A percentile compares a stretch with the other conserved stretches of the same genome.
phyloP scores from a whole-genome alignment of 257 asterid genomes.

The Nemophila menziesii region DNA sequence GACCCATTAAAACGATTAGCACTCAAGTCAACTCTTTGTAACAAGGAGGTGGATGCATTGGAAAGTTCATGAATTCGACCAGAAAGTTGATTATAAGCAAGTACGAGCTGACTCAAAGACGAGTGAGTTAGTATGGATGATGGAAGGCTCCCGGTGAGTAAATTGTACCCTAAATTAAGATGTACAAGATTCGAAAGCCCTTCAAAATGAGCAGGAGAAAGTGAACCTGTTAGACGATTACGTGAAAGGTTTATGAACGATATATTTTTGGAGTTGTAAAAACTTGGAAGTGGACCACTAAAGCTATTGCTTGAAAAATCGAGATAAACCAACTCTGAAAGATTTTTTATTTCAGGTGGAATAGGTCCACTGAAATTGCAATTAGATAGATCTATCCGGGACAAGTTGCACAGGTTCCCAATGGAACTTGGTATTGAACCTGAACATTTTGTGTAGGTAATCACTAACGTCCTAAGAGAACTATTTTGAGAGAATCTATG shows the following conservation, averaged over 20 bases:
- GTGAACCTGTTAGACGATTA: conserved; percentile 26
- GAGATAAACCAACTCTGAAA: conserved; percentile 21
- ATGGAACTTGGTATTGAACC: no score
- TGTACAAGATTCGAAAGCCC: conserved; percentile 19
- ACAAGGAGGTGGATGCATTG: conserved; percentile 10
- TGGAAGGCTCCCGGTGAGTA: conserved; percentile 31
- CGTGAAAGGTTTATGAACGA: conserved; percentile 18
- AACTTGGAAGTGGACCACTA: conserved; percentile 28
- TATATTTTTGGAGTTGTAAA: conserved; percentile 29
- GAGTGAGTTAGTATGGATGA: conserved; percentile 23
- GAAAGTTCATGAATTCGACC: conserved; percentile 23
- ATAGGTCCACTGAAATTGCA: conserved; percentile 37
- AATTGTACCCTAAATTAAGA: conserved; percentile 25
- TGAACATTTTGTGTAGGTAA: no score
- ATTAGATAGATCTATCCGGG: no score
- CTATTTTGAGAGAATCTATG: conserved; percentile 11
- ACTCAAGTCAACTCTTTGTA: conserved; percentile 30
- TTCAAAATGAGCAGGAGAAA: conserved; percentile 27
- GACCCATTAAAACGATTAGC: conserved; percentile 10
- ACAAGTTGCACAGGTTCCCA: no score
- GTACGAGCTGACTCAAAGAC: no score
- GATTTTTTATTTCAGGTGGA: conserved; percentile 23
- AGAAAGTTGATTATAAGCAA: conserved; percentile 27
- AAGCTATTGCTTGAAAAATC: conserved; percentile 31
- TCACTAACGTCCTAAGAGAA: conserved; percentile 16